Base-by-base conservation (phyloP, 2,329 filamentous ascomycete genomes). In the Colletotrichum tamarilloi region DNA sequence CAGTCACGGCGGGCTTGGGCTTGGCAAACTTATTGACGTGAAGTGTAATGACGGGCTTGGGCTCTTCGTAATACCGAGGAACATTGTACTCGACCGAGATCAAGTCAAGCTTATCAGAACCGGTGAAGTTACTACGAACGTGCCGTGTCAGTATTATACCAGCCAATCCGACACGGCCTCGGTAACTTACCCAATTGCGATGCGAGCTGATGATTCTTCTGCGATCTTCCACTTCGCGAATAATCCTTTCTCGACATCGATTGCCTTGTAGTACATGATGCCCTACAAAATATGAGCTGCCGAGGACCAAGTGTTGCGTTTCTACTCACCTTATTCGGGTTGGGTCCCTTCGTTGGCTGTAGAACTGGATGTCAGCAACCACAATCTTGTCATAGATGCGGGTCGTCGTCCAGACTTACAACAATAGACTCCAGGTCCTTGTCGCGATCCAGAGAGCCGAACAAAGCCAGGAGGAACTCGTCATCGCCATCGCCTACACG, bases 21-120 rank as follows among this genome's bases (percentile, higher is more conserved):
- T 24, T 53, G 19, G 52, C 46, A 55, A 75, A 75, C 12, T 74
- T 52, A 42, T 76, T 72, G 4, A 63, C 49, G 60, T 77, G 73
- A 24, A 77, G 70, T 4, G 64, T 52, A 28, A 77, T 65, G 14
- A 65, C 58, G 3, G 77, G 76, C 11, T 74, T 9, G 2, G 73
- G 67, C 22, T 73, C 74, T 19, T 73, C 74, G 49, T 75, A 75
- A 62, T 77, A 77, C 8, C 56, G 46, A 19, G 53, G 28, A 22
- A 78, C 77, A 42, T 76, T 77, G 65, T 77, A 76, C 16, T 38
- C 62, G 7, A 77, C 76, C 19, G 77, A 71, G 5, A 73, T 74
- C 22, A 78, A 65, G 66, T 77, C 77, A 8, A 77, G 35, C 28
- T 55, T 69, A 7, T 68, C 72, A 19, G 46, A 57, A 3, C 72